phyloP scores from a whole-genome alignment of 306 rosid species.

The Echinosophora koreensis region DNA sequence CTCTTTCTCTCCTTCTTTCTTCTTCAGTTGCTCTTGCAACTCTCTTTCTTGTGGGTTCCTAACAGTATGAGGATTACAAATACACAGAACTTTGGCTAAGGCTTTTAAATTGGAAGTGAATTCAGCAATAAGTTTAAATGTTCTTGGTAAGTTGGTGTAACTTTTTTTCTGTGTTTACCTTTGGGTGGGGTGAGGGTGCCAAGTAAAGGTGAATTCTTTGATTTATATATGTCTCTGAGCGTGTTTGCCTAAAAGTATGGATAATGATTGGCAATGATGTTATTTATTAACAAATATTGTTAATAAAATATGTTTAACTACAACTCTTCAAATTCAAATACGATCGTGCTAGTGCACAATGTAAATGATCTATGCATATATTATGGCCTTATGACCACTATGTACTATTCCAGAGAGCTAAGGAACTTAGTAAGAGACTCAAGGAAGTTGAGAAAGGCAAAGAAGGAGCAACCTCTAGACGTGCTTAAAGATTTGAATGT shows the following conservation, averaged over 20 bases:
- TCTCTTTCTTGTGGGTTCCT: too few species aligned
- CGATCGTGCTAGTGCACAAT: neutral
- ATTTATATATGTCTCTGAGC: neutral
- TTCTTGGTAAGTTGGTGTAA: neutral
- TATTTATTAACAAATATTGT: neutral
- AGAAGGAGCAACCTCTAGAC: slow-evolving; percentile 45
- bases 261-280: neutral
- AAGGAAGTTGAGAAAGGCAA: slow-evolving; percentile 55
- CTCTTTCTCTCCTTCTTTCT: too few species aligned
- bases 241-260: neutral
- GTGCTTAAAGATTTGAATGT: slow-evolving; percentile 48
- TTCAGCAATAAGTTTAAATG: neutral
- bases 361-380: neutral
- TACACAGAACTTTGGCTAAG: neutral
- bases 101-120: neutral
- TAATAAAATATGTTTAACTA: neutral
- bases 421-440: slow-evolving; percentile 59
- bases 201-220: slow-evolving; percentile 1
- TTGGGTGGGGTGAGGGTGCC: neutral
- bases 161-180: neutral
- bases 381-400: neutral
- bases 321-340: neutral
- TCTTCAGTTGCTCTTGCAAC: too few species aligned
- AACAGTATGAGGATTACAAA: neutral
- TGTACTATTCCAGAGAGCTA: slow-evolving; percentile 57